These are phyloP conservation scores for Euphorbia pulcherrima DNA, from an alignment of 345 rosid species.

Conservation along the genomic window DNA sequence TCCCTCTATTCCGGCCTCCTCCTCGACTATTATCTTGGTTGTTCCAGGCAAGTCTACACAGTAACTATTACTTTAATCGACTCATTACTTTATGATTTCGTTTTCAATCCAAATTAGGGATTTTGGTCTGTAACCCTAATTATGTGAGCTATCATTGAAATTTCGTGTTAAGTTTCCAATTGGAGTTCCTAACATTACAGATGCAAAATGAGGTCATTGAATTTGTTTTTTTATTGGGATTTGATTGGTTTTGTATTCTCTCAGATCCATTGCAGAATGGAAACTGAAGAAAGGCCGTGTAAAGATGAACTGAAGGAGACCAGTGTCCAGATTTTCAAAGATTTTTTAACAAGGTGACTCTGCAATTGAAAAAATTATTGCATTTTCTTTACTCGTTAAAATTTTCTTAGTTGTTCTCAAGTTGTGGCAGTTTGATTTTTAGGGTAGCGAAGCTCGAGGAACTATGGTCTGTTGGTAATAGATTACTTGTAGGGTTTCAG, in stretches of 20 bases:
- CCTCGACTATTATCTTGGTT: no score
- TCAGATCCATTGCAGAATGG: slow-evolving; percentile 13
- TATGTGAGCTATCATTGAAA: no score
- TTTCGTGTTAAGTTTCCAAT: no score
- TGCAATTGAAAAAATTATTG: not conserved
- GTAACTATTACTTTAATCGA: no score
- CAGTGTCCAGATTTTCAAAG: slow-evolving; percentile 36
- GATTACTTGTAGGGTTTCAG: slow-evolving; percentile 47
- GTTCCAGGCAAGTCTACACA: no score
- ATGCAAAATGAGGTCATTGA: no score
- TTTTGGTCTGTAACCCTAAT: no score
- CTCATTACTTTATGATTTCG: no score
- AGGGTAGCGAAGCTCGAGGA: slow-evolving; percentile 66
- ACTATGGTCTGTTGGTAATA: slow-evolving; percentile 38
- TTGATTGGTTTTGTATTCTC: not conserved
- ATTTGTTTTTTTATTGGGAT: not conserved
- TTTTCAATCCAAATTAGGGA: no score
- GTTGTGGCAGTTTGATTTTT: not conserved
- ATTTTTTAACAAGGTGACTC: slow-evolving; percentile 45
- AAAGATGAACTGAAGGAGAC: slow-evolving; percentile 30
- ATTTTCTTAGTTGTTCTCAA: not conserved
- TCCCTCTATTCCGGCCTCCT: no score
- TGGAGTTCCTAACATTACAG: no score
- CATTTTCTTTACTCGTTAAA: not conserved
- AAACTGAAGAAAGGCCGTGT: slow-evolving; percentile 22